Percentiles rank a stretch among this genome's conserved stretches.
These are phyloP conservation scores for Phylloporus sp. DNA, from an alignment of 768 basidiomycete genomes.

Conservation along the genomic window DNA sequence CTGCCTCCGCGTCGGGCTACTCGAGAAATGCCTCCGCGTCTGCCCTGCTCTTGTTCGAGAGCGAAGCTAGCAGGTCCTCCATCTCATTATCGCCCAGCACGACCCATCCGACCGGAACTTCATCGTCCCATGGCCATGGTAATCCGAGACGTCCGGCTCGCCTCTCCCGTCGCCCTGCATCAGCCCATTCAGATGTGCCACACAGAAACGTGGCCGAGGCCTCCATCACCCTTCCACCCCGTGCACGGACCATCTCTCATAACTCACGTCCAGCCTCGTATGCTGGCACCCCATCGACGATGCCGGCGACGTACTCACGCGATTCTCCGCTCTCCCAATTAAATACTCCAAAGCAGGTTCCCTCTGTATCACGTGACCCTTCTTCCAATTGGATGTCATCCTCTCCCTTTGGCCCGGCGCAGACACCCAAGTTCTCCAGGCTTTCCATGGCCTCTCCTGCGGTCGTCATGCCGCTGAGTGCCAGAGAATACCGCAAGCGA, in stretches of 20 bases:
- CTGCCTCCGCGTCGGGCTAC: conserved; percentile 14
- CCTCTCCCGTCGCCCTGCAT: conserved; percentile 7
- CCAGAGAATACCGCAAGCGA: conserved; percentile 24
- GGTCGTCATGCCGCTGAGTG: conserved; percentile 31
- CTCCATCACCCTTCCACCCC: conserved; percentile 15
- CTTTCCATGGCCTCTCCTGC: conserved; percentile 26
- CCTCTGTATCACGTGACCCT: conserved; percentile 25
- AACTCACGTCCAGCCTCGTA: conserved; percentile 19
- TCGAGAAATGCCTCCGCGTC: conserved; percentile 11
- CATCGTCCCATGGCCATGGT: conserved; percentile 19
- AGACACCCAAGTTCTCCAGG: conserved; percentile 29
- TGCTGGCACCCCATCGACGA: conserved; percentile 1
- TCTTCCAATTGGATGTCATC: conserved; percentile 26
- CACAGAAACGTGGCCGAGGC: conserved; percentile 2
- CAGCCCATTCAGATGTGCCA: conserved; percentile 1
- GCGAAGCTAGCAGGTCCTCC: conserved; percentile 23
- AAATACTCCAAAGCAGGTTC: conserved; percentile 12
- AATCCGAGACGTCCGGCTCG: conserved; percentile 8
- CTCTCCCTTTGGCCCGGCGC: conserved; percentile 28
- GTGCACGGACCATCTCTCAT: conserved; percentile 18
- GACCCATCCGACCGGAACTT: conserved; percentile 5
- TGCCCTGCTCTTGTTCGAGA: conserved; percentile 6
- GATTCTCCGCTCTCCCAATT: conserved; percentile 5
- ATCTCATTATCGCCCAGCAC: conserved; percentile 12
- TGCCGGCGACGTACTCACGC: conserved; percentile 19